Evolutionary conservation across 169 alveolate species (phyloP), one percentile per base, ranked within the genome.

Genomic region (Perkinsus chesapeaki): DNA sequence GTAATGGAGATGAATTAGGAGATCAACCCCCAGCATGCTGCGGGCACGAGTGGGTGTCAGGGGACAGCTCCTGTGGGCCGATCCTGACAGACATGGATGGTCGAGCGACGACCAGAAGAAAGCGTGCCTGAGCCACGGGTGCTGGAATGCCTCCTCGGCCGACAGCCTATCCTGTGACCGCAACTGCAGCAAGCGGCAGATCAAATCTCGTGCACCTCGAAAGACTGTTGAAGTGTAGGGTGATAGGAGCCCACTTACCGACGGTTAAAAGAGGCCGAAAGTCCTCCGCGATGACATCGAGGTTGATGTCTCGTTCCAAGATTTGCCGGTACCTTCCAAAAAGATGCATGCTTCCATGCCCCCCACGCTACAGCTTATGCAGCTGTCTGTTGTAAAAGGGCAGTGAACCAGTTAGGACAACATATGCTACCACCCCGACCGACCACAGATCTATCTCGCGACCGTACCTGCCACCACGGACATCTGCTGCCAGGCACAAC

Each of bases 371-470:
- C 91, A 94, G 92, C 48, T 94, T 94, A 92, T 94, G 95, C 27
- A 94, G 95, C 91, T 92, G 92, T 0, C n/a, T 31, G 92, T 94
- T 94, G 93, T 94, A 95, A 91, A 95, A 95, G 16, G 96, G 96
- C 93, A 95, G 93, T 0, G 95, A 95, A 34, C 96, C 96, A 12
- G 95, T 92, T 37, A 95, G 93, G 23, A 95, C 93, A 38, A 95
- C 96, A n/a, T 93, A 95, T 90, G 95, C 92, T 91, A 95, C 82
- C 31, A 94, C 96, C 34, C 96, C 96, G 38, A 92, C 91, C 10
- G 95, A 91, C 96, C 96, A 95, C 34, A 95, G 91, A 93, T 95
- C 96, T 34, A 95, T 94, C 60, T 95, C 96, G 31, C 96, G 95
- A 39, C 96, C 96, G 82, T 60, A 60, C 31, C 82, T 60, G 82